Conservation (phyloP, 768 basidiomycete species). For the Amanita fuliginea region DNA sequence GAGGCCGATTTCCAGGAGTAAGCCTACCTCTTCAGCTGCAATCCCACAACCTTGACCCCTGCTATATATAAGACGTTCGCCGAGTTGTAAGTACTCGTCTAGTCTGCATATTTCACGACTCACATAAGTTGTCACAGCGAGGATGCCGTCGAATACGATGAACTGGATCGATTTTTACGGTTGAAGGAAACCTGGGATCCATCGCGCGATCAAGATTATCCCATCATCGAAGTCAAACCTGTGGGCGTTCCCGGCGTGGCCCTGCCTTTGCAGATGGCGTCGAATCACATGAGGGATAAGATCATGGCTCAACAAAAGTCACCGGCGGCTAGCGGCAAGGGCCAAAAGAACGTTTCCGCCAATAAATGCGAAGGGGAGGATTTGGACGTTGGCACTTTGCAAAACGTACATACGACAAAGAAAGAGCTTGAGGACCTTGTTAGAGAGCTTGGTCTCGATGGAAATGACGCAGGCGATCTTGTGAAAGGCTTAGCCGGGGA, state of each 20-base stretch:
- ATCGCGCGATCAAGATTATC: conserved; percentile 47
- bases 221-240: conserved; percentile 42
- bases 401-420: conserved; percentile 68
- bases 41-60: conserved; percentile 4
- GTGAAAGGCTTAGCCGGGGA: conserved; percentile 47
- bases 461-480: conserved; percentile 67
- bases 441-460: conserved; percentile 64
- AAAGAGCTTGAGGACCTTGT: conserved; percentile 65
- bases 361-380: conserved; percentile 44
- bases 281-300: conserved; percentile 55
- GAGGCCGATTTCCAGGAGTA: conserved; percentile 68
- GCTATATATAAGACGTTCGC: conserved; percentile 42
- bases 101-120: conserved; percentile 6
- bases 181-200: conserved; percentile 61
- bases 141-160: conserved; percentile 73
- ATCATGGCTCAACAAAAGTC: conserved; percentile 31
- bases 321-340: conserved; percentile 32
- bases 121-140: conserved; percentile 36
- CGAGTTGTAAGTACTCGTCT: conserved; percentile 47
- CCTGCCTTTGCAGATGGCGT: conserved; percentile 69
- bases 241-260: conserved; percentile 77
- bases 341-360: conserved; percentile 28
- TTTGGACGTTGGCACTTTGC: conserved; percentile 58
- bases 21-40: conserved; percentile 16
- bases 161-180: conserved; percentile 61